phyloP scores from a whole-genome alignment of 23 red algal species.

The Pyropia haitanensis region DNA sequence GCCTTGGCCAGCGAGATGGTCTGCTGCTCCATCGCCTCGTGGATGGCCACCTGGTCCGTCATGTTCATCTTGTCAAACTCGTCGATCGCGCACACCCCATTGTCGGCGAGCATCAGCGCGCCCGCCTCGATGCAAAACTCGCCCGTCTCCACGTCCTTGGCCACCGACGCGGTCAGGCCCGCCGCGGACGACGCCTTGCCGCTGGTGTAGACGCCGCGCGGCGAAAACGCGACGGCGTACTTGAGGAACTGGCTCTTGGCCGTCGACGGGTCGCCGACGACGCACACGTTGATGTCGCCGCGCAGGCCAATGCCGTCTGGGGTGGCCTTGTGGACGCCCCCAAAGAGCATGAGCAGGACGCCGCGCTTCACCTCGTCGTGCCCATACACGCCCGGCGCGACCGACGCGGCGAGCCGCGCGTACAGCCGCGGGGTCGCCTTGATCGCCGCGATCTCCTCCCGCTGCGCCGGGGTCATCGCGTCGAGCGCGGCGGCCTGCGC shows the following conservation, averaged over 20 bases:
- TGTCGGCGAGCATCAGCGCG: conserved; percentile 98
- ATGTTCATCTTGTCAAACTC: conserved; percentile 99
- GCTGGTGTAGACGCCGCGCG: conserved; percentile 84
- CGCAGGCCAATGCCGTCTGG: conserved; percentile 82
- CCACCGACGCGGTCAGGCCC: conserved; percentile 89
- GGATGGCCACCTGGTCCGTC: conserved; percentile 97
- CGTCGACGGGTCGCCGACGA: conserved; percentile 90
- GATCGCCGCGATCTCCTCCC: conserved; percentile 78
- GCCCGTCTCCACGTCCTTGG: conserved; percentile 90
- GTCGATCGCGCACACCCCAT: conserved; percentile 96
- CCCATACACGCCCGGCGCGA: conserved; percentile 89
- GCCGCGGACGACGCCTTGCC: conserved; percentile 98
- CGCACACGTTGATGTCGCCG: conserved; percentile 94
- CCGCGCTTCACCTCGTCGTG: conserved; percentile 96
- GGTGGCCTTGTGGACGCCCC: conserved; percentile 94
- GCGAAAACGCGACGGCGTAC: conserved; percentile 82
- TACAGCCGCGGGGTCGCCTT: conserved; percentile 72
- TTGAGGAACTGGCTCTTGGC: conserved; percentile 99
- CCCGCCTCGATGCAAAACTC: conserved; percentile 99
- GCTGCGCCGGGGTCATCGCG: conserved; percentile 66
- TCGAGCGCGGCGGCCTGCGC: conserved; percentile 70
- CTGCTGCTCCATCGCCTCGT: conserved; percentile 99
- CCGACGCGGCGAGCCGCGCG: conserved; percentile 53
- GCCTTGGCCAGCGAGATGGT: conserved; percentile 99
- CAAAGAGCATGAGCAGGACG: conserved; percentile 96